Evolutionary conservation across 208 protist species (phyloP), one percentile per base, ranked within the genome.

Genomic region (Endotrypanum monterogeii): DNA sequence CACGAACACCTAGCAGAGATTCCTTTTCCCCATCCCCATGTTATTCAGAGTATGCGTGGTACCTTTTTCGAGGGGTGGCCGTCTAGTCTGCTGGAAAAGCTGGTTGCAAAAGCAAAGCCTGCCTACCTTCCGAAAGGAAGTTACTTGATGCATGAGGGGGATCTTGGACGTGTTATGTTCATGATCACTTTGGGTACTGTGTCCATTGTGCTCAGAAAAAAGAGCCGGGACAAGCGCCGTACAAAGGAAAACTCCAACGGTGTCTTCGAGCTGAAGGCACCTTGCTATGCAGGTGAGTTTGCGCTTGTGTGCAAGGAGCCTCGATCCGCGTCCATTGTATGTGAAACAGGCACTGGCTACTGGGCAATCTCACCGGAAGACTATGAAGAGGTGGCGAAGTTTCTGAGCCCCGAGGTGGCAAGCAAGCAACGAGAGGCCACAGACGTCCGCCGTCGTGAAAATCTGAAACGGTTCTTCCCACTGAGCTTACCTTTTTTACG

Each of bases 91-190:
- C 80, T 97, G 41, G 90, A 97, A 67, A 83, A 89, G 61, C 67
- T 97, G 0, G 87, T 84, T 35, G 56, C 62, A 44, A 91, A 92
- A 35, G 86, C 84, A 11, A 88, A 86, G 48, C 90, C 92, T 8
- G 67, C 67, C 50, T 95, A 85, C 78, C 61, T 95, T 0, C 86
- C 79, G 32, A 74, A 83, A 50, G 90, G 90, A 28, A 82, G 60
- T n/a, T 94, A 89, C 73, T 77, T 97, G 8, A 94, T 97, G 90
- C 90, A 95, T 78, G 92, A 95, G 69, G 92, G 92, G n/a, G 92
- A 97, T 37, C 63, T 94, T n/a, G 89, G 90, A 28, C 90, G 92
- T 39, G 83, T 84, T 25, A 97, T 97, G 92, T 95, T 89, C 61
- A 94, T 97, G 85, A 94, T 97, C 58, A 97, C 92, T 0, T 71